Conservation (phyloP, 495 filamentous ascomycete species). For the Annulohypoxylon maeteangense region DNA sequence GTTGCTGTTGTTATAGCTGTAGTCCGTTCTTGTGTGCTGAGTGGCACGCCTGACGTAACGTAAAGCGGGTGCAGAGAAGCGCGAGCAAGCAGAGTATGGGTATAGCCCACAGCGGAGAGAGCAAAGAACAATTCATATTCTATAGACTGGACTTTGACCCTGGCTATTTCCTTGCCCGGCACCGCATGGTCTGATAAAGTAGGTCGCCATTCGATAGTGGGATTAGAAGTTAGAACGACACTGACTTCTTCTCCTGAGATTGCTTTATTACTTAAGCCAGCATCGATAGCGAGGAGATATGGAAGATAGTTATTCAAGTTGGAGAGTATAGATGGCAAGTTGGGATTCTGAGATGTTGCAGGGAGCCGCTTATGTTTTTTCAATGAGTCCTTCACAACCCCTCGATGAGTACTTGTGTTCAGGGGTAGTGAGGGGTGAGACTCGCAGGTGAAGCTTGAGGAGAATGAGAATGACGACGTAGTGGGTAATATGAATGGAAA, state of each 20-base stretch:
- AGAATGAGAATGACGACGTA: constrained; percentile 83
- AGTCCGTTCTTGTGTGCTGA: constrained; percentile 71
- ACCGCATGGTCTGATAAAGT: constrained; percentile 69
- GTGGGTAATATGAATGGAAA: constrained; percentile 86
- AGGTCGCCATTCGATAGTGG: constrained; percentile 82
- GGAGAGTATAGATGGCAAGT: constrained; percentile 73
- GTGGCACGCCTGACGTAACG: constrained; percentile 64
- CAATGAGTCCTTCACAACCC: constrained; percentile 77
- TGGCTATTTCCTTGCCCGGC: constrained; percentile 67
- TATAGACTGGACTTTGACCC: constrained; percentile 75
- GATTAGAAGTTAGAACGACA: constrained; percentile 61
- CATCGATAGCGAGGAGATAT: constrained; percentile 78
- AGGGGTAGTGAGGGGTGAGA: constrained; percentile 87
- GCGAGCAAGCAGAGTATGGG: constrained; percentile 76
- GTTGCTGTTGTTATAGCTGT: constrained; percentile 79
- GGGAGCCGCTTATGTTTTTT: constrained; percentile 86
- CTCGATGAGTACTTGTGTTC: constrained; percentile 78
- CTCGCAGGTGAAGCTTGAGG: constrained; percentile 71
- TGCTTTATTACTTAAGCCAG: constrained; percentile 66
- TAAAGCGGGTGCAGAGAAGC: constrained; percentile 62
- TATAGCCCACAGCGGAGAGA: constrained; percentile 78
- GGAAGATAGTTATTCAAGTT: constrained; percentile 79
- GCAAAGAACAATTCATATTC: constrained; percentile 85
- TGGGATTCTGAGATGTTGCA: constrained; percentile 68
- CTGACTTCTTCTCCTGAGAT: constrained; percentile 70